phyloP scores from a whole-genome alignment of 331 rosid genomes.

The Acacia pycnantha region DNA sequence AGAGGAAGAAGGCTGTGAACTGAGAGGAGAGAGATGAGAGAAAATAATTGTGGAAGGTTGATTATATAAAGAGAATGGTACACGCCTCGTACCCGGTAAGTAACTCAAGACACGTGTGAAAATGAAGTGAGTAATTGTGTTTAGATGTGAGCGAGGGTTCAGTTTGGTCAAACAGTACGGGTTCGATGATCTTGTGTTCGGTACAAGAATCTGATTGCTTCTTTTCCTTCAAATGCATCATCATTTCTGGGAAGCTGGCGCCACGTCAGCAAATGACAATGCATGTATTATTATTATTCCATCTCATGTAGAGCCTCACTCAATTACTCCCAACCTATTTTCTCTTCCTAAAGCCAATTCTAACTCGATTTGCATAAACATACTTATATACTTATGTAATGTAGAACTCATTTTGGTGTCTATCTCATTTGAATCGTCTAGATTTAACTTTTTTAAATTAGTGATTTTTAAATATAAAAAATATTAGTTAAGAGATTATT shows the following conservation, averaged over 20 bases:
- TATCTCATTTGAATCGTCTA: no score
- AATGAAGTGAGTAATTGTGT: not conserved
- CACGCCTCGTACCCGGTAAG: not conserved
- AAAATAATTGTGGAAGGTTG: not conserved
- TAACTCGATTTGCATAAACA: no score
- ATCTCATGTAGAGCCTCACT: no score
- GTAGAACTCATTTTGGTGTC: no score
- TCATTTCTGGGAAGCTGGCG: not conserved
- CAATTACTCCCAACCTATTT: no score
- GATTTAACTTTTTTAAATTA: no score
- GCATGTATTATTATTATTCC: not conserved
- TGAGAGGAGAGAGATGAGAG: not conserved
- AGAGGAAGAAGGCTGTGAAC: not conserved
- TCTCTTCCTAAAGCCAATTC: no score
- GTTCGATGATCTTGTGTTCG: not conserved
- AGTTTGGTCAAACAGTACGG: constrained; percentile 4
- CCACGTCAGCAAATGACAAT: not conserved
- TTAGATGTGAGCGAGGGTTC: not conserved
- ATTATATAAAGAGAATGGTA: not conserved
- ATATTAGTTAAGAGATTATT: no score
- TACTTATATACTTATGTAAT: no score
- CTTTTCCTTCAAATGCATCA: no score
- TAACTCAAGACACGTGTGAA: not conserved
- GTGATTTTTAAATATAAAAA: no score
- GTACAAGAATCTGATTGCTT: not conserved